Evolutionary conservation across 2,329 filamentous ascomycete genomes (phyloP), one percentile per base, ranked within the genome.

Genomic region (Ophiostoma novo-ulmi): DNA sequence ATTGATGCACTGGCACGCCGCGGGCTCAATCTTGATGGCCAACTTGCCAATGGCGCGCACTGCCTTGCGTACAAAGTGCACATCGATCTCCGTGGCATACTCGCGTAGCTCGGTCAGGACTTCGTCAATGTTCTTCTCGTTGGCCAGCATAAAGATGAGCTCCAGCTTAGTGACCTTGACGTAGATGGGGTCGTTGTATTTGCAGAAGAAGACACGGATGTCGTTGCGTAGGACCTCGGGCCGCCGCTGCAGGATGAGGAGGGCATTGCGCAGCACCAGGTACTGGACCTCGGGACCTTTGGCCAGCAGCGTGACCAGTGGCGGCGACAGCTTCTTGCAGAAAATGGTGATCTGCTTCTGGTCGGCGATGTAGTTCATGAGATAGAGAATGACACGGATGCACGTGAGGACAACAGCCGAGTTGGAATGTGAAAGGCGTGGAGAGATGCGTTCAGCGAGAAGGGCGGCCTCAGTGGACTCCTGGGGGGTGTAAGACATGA

Each of bases 231-330:
- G 81, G 10, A 99, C 94, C 77, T 98, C 95, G 0, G 95, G 95
- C 70, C 94, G 87, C 76, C 94, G 87, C 79, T 99, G 95, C 69
- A 99, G 83, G 75, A 99, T 99, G 17, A 99, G 84, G 1, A 99
- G 85, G 0, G 95, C 95, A 78, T 99, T 99, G 73, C 95, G 87
- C 22, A 99, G 85, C 0, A 95, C 95, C 7, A 99, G 85, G 78
- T 99, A 99, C 79, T 99, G 95, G n/a, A 99, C 95, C 79, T 99
- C 95, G 0, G 95, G 93, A 0, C 94, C 94, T 81, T 99, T 99
- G 69, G 94, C 95, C 35, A 99, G 86, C 10, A 99, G 85, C 0
- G 95, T 99, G 41, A 99, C 94, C 4, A 99, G 85, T 3, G 95
- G 95, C 17, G 95, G 95, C 7, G 95, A 98, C 13, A 99, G 85